Evolutionary conservation across 768 basidiomycete species (phyloP).

Genomic region (Dacryopinax spathularia): DNA sequence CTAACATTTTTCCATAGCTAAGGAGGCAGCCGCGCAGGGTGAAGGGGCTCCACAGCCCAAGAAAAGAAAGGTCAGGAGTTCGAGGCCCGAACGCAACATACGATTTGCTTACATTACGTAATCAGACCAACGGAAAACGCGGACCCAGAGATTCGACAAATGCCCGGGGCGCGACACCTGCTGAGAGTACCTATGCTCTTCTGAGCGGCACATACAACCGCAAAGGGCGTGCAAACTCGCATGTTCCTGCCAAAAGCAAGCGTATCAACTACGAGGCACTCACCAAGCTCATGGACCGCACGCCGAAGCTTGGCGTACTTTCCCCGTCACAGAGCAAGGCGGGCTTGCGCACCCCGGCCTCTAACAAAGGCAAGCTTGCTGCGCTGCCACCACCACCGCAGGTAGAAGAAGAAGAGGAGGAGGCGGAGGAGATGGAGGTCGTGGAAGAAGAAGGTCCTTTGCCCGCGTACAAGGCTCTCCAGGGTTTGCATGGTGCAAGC

Average conservation of each 20-base stretch:
- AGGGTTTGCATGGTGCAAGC: constrained; percentile 21
- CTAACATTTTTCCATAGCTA: constrained; percentile 41
- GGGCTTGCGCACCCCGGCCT: not conserved
- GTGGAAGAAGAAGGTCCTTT: not conserved
- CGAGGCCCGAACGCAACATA: constrained; percentile 18
- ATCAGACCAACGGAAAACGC: constrained; percentile 52
- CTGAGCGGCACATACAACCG: not conserved
- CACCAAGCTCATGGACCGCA: constrained; percentile 47
- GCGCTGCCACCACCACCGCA: not conserved
- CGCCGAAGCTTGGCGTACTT: not conserved
- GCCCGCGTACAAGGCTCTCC: constrained; percentile 27
- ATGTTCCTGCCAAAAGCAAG: constrained; percentile 66
- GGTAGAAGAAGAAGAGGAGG: constrained; percentile 13
- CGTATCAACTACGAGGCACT: constrained; percentile 89
- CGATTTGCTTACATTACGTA: constrained; percentile 1
- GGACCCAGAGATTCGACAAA: constrained; percentile 59
- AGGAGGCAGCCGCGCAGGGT: constrained; percentile 38
- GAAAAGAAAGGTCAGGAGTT: constrained; percentile 61
- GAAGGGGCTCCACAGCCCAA: constrained; percentile 29
- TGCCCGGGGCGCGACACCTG: constrained; percentile 52
- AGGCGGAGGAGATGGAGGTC: constrained; percentile 12
- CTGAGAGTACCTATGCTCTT: constrained; percentile 43
- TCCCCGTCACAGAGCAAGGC: constrained; percentile 10
- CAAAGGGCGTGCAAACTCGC: constrained; percentile 66
- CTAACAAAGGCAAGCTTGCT: not conserved